These are phyloP conservation scores for Senecio squalidus DNA, from an alignment of 140 eudicot species.

Conservation along the genomic window DNA sequence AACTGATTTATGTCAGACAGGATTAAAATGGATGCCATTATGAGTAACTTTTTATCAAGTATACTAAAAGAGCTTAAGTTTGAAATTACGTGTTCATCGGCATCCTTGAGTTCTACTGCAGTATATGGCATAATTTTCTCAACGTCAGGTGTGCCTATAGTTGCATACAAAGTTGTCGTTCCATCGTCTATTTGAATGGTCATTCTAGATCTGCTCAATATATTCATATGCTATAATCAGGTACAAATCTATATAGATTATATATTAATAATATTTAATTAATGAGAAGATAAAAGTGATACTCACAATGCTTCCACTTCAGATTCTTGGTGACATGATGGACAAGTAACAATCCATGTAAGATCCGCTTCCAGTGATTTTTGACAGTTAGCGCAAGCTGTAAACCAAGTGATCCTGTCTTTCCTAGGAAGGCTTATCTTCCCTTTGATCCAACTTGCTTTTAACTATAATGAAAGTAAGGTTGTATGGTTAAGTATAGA, in stretches of 20 bases:
- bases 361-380: not conserved
- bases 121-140: too few species aligned
- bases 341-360: not conserved
- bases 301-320: not conserved
- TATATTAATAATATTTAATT: not conserved
- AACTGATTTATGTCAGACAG: too few species aligned
- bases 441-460: not conserved
- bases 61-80: too few species aligned
- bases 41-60: too few species aligned
- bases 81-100: too few species aligned
- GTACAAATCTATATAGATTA: too few species aligned
- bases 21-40: too few species aligned
- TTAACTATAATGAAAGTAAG: not conserved
- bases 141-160: too few species aligned
- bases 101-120: too few species aligned
- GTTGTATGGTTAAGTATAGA: not conserved
- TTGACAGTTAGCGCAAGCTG: not conserved
- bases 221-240: not conserved
- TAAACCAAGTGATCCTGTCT: not conserved
- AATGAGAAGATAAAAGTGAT: not conserved
- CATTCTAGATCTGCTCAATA: not conserved
- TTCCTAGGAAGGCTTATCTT: not conserved
- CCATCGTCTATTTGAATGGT: not conserved
- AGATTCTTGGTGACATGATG: not conserved
- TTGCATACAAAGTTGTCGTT: not conserved